Base-by-base conservation (phyloP, 1,284 basidiomycete genomes). In the Mycena citricolor region DNA sequence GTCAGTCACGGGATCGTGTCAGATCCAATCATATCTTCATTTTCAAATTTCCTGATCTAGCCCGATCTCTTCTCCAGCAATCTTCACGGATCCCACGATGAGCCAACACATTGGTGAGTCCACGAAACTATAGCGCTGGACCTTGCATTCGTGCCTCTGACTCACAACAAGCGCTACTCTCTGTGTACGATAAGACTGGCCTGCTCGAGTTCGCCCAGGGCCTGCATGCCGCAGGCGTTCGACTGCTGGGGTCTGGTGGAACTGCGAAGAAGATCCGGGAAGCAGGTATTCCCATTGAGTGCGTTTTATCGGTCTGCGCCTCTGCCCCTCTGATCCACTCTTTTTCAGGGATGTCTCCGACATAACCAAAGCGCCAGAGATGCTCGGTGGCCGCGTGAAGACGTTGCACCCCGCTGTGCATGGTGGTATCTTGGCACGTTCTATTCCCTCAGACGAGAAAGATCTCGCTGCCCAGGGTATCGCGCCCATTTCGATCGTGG, bases 351-450 rank as follows among this genome's bases (percentile, higher is more conserved):
- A 99, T 80, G 94, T 99, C 33, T 93, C 94, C 16, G 90, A 94
- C 61, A 90, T 99, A 68, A 99, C 97, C 39, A 95, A 95, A 62
- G 94, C 94, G 1, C 97, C 95, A n/a, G 97, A 99, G 68, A 99
- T 99, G 93, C 80, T 99, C 12, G 94, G 95, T 43, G 97, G 97
- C 32, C 80, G 97, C 52, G 97, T 99, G 54, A 99, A 99, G 75
- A 99, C 97, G 5, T 81, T 99, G n/a, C 97, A 99, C 63, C 97
- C 97, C 39, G 94, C 90, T 16, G 92, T 99, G 19, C 97, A 99
- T 64, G 97, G 97, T 62, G 97, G 94, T 90, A 97, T 97, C 55
- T 80, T 97, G 36, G 90, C 94, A 5, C 84, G 94, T 20, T 77
- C 84, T 42, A 94, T 92, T 55, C 78, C 86, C 4, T 90, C 90